phyloP scores from a whole-genome alignment of 371 early-diverging fungal species.

The Mucor racemosus region DNA sequence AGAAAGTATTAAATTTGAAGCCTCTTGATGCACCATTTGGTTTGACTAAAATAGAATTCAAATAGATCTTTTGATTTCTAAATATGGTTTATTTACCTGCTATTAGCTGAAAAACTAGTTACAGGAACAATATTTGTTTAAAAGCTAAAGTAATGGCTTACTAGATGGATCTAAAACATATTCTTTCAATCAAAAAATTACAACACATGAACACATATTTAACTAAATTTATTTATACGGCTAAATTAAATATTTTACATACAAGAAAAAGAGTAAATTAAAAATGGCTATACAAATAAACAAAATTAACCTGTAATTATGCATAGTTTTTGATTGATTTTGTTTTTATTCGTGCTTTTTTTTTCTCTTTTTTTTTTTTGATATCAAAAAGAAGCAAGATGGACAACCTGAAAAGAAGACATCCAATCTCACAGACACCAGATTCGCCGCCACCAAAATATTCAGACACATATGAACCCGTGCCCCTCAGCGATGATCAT shows the following conservation, averaged over 20 bases:
- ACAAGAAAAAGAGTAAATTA: neutral
- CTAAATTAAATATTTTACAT: constrained; percentile 8
- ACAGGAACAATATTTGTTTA: too few relatives aligned
- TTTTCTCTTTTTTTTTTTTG: neutral
- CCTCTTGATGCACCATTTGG: too few relatives aligned
- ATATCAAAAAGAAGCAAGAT: constrained; percentile 1
- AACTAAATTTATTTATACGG: neutral
- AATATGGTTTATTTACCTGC: too few relatives aligned
- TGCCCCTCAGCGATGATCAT: constrained; percentile 18
- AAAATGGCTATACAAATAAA: constrained; percentile 12
- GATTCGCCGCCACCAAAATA: constrained; percentile 30
- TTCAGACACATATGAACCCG: constrained; percentile 24
- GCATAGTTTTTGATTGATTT: neutral
- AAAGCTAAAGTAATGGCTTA: too few relatives aligned
- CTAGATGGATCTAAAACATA: too few relatives aligned
- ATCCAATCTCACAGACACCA: constrained; percentile 13
- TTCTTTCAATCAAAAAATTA: neutral
- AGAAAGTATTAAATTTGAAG: too few relatives aligned
- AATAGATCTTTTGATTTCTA: too few relatives aligned
- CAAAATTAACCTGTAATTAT: neutral
- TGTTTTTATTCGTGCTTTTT: neutral
- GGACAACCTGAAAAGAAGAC: constrained; percentile 31
- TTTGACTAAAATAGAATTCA: too few relatives aligned
- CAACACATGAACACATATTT: neutral
- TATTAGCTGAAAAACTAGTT: too few relatives aligned